Conservation (phyloP, 192 early-diverging fungal species). For the Entophlyctis luteolus region DNA sequence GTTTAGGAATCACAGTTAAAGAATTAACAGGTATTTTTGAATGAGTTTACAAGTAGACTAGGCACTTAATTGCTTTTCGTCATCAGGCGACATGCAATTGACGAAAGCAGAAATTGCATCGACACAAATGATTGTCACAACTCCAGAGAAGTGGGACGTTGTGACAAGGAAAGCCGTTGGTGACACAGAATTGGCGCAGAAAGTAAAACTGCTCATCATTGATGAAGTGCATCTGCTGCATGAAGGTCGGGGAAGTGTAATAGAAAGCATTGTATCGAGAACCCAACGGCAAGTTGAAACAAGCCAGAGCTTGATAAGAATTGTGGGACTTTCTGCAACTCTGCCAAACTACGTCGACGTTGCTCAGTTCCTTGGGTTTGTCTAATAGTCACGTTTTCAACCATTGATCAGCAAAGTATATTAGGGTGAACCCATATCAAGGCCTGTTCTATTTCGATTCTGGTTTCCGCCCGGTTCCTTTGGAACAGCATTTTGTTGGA, state of each 20-base stretch:
- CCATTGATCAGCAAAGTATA: neutral
- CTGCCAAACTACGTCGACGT: constrained; percentile 98
- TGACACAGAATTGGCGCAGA: constrained; percentile 86
- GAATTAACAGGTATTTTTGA: constrained; percentile 72
- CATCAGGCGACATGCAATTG: constrained; percentile 88
- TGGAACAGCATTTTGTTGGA: constrained; percentile 93
- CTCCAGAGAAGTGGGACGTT: constrained; percentile 99
- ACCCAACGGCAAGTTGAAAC: constrained; percentile 87
- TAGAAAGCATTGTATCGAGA: constrained; percentile 93
- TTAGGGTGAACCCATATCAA: constrained; percentile 80
- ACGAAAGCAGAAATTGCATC: constrained; percentile 88
- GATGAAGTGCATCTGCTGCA: constrained; percentile 98
- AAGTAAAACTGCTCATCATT: constrained; percentile 89
- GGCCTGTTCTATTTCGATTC: constrained; percentile 97
- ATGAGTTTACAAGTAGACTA: neutral
- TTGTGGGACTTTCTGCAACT: constrained; percentile 95
- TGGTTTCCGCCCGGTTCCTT: constrained; percentile 90
- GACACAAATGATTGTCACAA: constrained; percentile 98
- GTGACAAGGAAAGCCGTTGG: constrained; percentile 94
- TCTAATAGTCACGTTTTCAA: neutral
- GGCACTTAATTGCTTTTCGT: neutral
- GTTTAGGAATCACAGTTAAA: constrained; percentile 79
- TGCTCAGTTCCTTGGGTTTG: constrained; percentile 80
- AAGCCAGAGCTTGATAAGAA: constrained; percentile 90
- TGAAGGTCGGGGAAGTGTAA: constrained; percentile 92